Evolutionary conservation across 2,329 filamentous ascomycete species (phyloP).

Genomic region (Fusarium sp.): DNA sequence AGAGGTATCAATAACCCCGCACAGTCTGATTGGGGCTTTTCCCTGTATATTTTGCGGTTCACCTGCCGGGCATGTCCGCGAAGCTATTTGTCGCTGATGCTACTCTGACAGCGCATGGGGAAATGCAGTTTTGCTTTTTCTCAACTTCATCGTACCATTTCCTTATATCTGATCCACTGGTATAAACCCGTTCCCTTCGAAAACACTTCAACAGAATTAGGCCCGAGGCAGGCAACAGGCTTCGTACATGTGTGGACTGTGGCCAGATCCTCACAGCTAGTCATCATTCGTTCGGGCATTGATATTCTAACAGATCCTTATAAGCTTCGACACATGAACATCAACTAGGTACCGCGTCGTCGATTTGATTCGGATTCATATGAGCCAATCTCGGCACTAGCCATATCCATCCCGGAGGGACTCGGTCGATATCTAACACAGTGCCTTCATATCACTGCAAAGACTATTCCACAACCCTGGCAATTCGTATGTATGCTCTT

Average conservation of each 20-base stretch:
- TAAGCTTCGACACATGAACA: constrained; percentile 14
- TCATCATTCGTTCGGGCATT: constrained; percentile 7
- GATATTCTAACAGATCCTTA: background rate
- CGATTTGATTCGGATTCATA: background rate
- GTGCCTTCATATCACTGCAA: constrained; percentile 2
- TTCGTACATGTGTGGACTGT: constrained; percentile 13
- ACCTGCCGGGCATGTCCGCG: constrained; percentile 29
- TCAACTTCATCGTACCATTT: constrained; percentile 34
- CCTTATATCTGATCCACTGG: constrained; percentile 19
- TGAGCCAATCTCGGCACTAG: constrained; percentile 17
- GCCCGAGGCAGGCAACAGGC: constrained; percentile 14
- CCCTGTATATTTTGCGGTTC: constrained; percentile 10
- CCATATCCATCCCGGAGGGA: constrained; percentile 14
- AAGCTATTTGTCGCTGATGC: constrained; percentile 6
- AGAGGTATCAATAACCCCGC: constrained; percentile 16
- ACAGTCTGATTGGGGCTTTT: constrained; percentile 9
- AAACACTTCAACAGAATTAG: background rate
- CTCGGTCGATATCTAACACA: constrained; percentile 5
- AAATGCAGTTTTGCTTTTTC: constrained; percentile 33
- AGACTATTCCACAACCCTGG: constrained; percentile 10
- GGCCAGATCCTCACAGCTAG: background rate
- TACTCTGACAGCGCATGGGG: constrained; percentile 5
- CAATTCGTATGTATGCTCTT: constrained; percentile 15
- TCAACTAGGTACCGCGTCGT: constrained; percentile 6
- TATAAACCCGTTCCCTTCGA: constrained; percentile 8